Conservation (phyloP, 129 eudicot species). For the Escallonia rubra region DNA sequence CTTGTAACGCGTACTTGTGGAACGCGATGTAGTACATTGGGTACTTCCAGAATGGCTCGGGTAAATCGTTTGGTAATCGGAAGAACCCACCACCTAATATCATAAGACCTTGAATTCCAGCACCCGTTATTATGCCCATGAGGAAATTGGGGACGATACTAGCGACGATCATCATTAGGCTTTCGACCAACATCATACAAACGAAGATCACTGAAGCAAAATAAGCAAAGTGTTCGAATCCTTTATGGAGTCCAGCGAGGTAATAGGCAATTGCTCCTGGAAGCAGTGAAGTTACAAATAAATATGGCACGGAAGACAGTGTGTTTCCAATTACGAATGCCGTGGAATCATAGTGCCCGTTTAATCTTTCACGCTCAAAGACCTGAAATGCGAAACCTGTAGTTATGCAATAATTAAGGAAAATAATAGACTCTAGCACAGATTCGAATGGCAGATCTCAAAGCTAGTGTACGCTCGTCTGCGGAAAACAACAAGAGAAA, state of each 20-base stretch:
- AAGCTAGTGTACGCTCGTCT: background rate
- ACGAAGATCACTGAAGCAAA: conserved; percentile 3
- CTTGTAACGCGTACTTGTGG: conserved; percentile 15
- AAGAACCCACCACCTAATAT: conserved; percentile 12
- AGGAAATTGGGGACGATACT: conserved; percentile 15
- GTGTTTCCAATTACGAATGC: conserved; percentile 40
- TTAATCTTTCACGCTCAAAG: conserved; percentile 34
- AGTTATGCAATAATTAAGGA: background rate
- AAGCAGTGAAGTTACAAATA: conserved; percentile 22
- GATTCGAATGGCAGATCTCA: no score
- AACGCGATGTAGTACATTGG: conserved; percentile 4
- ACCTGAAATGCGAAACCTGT: conserved; percentile 11
- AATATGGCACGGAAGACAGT: conserved; percentile 30
- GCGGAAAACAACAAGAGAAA: background rate
- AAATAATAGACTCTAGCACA: no score
- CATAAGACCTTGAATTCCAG: conserved; percentile 15
- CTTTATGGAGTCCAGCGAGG: conserved; percentile 23
- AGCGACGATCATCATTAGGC: conserved; percentile 23
- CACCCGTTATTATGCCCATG: conserved; percentile 12
- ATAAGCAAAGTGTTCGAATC: conserved; percentile 8
- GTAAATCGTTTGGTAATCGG: conserved; percentile 1
- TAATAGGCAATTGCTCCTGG: conserved; percentile 38
- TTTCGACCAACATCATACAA: conserved; percentile 7
- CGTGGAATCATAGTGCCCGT: conserved; percentile 31
- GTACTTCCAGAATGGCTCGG: conserved; percentile 9